Evolutionary conservation across 176 grass and related monocot genomes (phyloP).

Genomic region (Thinopyrum elongatum): DNA sequence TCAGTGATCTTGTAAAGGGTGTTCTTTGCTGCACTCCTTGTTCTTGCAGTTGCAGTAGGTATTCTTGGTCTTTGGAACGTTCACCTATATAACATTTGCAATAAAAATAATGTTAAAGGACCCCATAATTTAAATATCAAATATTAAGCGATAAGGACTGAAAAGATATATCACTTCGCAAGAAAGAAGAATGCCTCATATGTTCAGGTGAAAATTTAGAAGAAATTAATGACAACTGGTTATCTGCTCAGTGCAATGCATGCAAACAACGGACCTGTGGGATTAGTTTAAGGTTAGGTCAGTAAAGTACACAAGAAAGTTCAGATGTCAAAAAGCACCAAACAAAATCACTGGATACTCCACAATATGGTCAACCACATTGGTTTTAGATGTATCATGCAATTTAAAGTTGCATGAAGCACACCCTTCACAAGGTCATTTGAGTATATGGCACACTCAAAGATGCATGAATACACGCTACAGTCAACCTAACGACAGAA

Average conservation of each 20-base stretch:
- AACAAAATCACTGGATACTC: not conserved
- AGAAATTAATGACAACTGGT: not conserved
- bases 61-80: slow-evolving; percentile 93
- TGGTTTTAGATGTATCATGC: not conserved
- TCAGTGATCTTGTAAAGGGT: slow-evolving; percentile 88
- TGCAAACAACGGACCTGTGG: too few species aligned
- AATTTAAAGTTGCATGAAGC: too few species aligned
- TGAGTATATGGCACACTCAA: not conserved
- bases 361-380: not conserved
- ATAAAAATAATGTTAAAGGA: not conserved
- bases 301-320: not conserved
- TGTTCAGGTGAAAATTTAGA: not conserved
- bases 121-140: not conserved
- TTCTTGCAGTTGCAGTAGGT: slow-evolving; percentile 84
- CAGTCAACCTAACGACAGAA: not conserved
- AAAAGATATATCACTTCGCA: not conserved
- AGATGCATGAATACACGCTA: not conserved
- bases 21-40: slow-evolving; percentile 94
- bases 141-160: not conserved
- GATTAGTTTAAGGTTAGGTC: too few species aligned
- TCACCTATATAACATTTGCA: slow-evolving; percentile 49
- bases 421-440: not conserved
- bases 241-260: not conserved
- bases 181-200: not conserved
- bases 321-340: not conserved